Conservation (phyloP, 352 stramenopile species). For the Blastocystis sp. region DNA sequence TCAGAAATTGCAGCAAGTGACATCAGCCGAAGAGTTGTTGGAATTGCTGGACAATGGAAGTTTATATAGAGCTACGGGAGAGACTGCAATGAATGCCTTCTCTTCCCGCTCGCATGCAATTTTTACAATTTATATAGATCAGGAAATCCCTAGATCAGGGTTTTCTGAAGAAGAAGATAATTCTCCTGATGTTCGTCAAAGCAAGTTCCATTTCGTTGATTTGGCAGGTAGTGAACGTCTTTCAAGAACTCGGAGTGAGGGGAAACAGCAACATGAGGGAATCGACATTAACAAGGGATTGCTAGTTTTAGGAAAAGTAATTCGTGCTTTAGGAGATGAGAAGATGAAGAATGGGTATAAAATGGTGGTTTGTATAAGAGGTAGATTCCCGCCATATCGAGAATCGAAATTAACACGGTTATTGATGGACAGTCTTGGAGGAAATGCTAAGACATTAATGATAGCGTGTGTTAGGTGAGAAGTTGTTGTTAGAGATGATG, state of each 20-base stretch:
- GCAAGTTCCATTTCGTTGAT: conserved; percentile 88
- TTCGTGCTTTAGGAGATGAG: conserved; percentile 82
- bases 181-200: conserved; percentile 68
- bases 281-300: conserved; percentile 90
- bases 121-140: conserved; percentile 78
- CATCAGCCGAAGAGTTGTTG: conserved; percentile 75
- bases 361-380: not conserved
- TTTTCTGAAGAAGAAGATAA: conserved; percentile 51
- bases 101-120: conserved; percentile 81
- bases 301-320: conserved; percentile 86
- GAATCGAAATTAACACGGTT: conserved; percentile 81
- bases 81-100: conserved; percentile 81
- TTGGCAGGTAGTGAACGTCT: conserved; percentile 85
- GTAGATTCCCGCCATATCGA: conserved; percentile 76
- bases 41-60: conserved; percentile 74
- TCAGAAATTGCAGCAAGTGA: conserved; percentile 74
- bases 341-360: conserved; percentile 71
- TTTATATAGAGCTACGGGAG: conserved; percentile 74
- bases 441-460: conserved; percentile 81
- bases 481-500: conserved; percentile 67
- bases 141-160: conserved; percentile 64
- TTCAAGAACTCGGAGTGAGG: conserved; percentile 80
- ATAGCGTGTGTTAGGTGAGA: conserved; percentile 75
- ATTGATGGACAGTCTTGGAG: conserved; percentile 77
- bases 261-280: conserved; percentile 81